A percentile compares a stretch with the other conserved stretches of the same genome.
These are phyloP conservation scores for Malus domestica DNA, from an alignment of 306 rosid species.

Conservation along the genomic window ASM211411v1 NC_041804.1:6204001-6204500, in stretches of 20 bases:
- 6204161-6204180: not conserved
- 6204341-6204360: slow-evolving; percentile 3
- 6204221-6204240: not conserved
- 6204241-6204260: no score
- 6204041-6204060: not conserved
- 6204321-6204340: not conserved
- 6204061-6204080: not conserved
- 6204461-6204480: slow-evolving; percentile 6
- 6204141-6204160: not conserved
- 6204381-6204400: not conserved
- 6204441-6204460: not conserved
- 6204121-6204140: not conserved
- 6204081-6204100: not conserved
- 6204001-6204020: not conserved
- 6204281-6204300: not conserved
- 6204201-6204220: not conserved
- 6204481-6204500: not conserved
- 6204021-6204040: not conserved
- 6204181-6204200: not conserved
- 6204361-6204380: not conserved
- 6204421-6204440: not conserved
- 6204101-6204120: not conserved
- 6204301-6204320: slow-evolving; percentile 9
- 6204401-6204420: not conserved
- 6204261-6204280: no score